phyloP scores from a whole-genome alignment of 441 rosid genomes.

The Adansonia grandidieri region DNA sequence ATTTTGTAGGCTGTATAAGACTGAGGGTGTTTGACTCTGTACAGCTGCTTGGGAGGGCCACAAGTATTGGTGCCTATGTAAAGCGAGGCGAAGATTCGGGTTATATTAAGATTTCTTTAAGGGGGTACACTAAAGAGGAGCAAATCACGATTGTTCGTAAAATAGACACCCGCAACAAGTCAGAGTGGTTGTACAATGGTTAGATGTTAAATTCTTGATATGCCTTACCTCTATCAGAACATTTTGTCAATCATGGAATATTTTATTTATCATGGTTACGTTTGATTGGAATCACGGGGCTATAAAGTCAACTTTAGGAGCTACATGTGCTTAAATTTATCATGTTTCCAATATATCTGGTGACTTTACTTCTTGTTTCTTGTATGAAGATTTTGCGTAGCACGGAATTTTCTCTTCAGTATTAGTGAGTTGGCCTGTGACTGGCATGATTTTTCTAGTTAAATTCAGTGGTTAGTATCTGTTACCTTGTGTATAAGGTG shows the following conservation, averaged over 20 bases:
- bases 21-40: conserved; percentile 25
- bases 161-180: conserved; percentile 86
- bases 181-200: conserved; percentile 93
- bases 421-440: background rate
- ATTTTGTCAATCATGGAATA: conserved; percentile 6
- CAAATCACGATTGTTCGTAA: conserved; percentile 61
- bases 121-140: conserved; percentile 65
- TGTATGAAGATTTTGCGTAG: conserved; percentile 6
- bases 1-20: conserved; percentile 17
- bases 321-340: background rate
- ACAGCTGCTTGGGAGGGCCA: conserved; percentile 94
- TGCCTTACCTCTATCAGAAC: conserved; percentile 14
- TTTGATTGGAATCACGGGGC: conserved; percentile 4
- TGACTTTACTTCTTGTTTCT: conserved; percentile 12
- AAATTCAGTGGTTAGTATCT: background rate
- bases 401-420: background rate
- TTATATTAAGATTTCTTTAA: conserved; percentile 68
- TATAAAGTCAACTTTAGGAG: background rate
- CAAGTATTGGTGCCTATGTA: conserved; percentile 85
- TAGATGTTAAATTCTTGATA: conserved; percentile 32
- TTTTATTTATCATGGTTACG: conserved; percentile 4
- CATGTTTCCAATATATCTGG: background rate
- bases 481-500: conserved; percentile 6
- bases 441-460: background rate
- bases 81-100: conserved; percentile 91